phyloP scores from a whole-genome alignment of 805 yeast genomes.

The Metschnikowia lunata region DNA sequence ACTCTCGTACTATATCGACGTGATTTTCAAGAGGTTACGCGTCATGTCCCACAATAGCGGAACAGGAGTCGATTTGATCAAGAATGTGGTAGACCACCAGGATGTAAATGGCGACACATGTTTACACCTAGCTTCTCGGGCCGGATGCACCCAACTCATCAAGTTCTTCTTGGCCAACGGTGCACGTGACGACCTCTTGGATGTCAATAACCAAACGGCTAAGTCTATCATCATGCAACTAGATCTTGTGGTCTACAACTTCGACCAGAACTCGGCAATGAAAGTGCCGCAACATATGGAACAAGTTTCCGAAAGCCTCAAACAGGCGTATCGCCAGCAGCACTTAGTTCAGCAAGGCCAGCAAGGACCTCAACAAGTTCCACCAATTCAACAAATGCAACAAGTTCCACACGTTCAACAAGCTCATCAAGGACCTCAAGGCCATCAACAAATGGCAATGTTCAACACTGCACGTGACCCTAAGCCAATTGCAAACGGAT shows the following conservation, averaged over 20 bases:
- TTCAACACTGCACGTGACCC: neutral
- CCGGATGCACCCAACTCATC: slow-evolving; percentile 68
- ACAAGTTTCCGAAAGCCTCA: neutral
- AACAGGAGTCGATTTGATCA: slow-evolving; percentile 50
- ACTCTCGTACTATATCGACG: slow-evolving; percentile 77
- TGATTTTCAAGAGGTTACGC: slow-evolving; percentile 66
- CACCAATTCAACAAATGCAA: neutral
- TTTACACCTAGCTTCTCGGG: slow-evolving; percentile 67
- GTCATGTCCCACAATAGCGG: slow-evolving; percentile 32
- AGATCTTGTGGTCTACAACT: slow-evolving; percentile 26
- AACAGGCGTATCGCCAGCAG: too few relatives aligned
- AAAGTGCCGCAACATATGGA: neutral
- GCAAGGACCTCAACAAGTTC: neutral
- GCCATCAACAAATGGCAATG: neutral
- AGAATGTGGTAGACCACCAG: slow-evolving; percentile 64
- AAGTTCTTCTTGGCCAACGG: slow-evolving; percentile 82
- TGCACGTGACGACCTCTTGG: slow-evolving; percentile 54
- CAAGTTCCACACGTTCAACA: neutral
- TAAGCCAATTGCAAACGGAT: neutral
- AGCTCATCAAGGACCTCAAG: neutral
- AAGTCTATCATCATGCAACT: slow-evolving; percentile 39
- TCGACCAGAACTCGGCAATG: slow-evolving; percentile 4
- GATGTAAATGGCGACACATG: slow-evolving; percentile 86
- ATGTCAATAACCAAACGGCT: slow-evolving; percentile 42
- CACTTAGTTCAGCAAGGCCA: neutral